A percentile compares a stretch with the other conserved stretches of the same genome.
phyloP scores from a whole-genome alignment of 306 rosid species.

The Vicia sativa region DNA sequence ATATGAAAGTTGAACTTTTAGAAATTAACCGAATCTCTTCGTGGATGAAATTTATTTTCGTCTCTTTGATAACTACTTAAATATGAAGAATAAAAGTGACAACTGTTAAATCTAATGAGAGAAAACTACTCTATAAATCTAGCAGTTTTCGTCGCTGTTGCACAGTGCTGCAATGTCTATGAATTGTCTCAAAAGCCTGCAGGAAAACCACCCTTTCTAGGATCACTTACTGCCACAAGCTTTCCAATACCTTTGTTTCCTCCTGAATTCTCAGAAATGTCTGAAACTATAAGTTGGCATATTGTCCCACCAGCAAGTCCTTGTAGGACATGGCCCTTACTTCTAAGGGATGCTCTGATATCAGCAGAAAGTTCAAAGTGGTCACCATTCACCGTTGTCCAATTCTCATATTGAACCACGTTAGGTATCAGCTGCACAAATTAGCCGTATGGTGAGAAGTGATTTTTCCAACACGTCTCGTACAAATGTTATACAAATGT shows the following conservation, averaged over 20 bases:
- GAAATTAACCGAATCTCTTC: constrained; percentile 12
- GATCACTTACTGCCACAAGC: constrained; percentile 89
- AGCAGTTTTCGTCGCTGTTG: too few species aligned
- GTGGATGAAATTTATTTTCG: constrained; percentile 4
- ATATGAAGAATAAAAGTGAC: too few species aligned
- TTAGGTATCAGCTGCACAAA: constrained; percentile 71
- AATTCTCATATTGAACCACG: constrained; percentile 70
- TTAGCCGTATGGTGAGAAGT: constrained; percentile 20
- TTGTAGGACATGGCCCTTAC: constrained; percentile 75
- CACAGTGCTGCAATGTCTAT: neutral
- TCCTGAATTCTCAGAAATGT: neutral
- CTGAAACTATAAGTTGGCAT: constrained; percentile 63
- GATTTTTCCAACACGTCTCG: too few species aligned
- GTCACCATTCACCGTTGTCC: constrained; percentile 73
- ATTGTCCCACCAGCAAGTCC: constrained; percentile 65
- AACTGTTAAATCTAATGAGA: too few species aligned
- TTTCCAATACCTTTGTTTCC: constrained; percentile 37
- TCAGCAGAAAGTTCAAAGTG: constrained; percentile 63
- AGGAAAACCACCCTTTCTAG: constrained; percentile 89
- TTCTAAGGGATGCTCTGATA: constrained; percentile 57
- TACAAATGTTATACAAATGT: too few species aligned
- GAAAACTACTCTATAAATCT: too few species aligned
- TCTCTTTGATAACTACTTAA: constrained; percentile 8
- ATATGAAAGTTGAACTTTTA: constrained; percentile 32
- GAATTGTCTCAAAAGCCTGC: constrained; percentile 60